Conservation (phyloP, 257 asterid genomes). For the Ilex asprella region DNA sequence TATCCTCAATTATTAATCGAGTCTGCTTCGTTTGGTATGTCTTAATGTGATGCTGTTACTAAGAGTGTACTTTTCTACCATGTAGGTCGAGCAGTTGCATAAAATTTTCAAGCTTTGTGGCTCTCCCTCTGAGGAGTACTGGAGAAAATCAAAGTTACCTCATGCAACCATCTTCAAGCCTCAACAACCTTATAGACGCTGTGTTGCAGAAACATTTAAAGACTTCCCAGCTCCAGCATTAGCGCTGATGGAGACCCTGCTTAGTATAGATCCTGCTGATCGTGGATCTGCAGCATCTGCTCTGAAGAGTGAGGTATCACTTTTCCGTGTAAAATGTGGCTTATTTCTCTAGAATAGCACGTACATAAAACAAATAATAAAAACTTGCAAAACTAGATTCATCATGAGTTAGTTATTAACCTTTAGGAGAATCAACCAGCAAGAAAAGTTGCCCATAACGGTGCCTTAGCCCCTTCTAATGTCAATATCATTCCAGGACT, state of each 20-base stretch:
- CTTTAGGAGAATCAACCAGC: too few species aligned
- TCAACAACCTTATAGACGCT: conserved; percentile 80
- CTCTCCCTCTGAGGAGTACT: conserved; percentile 92
- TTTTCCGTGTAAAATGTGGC: conserved; percentile 1
- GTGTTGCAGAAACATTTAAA: conserved; percentile 78
- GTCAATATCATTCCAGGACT: too few species aligned
- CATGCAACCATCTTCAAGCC: conserved; percentile 96
- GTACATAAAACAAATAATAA: too few species aligned
- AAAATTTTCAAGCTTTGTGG: conserved; percentile 98
- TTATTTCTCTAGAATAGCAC: too few species aligned
- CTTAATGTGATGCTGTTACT: not conserved
- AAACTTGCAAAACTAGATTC: too few species aligned
- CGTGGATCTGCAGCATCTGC: conserved; percentile 93
- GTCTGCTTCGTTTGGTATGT: not conserved
- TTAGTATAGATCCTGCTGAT: conserved; percentile 79
- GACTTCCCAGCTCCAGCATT: conserved; percentile 83
- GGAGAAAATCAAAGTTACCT: conserved; percentile 93
- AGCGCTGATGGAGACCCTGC: conserved; percentile 66
- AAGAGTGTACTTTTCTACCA: conserved; percentile 9
- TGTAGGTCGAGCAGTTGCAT: conserved; percentile 94
- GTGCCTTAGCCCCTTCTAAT: too few species aligned
- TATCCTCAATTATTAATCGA: too few species aligned
- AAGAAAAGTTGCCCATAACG: too few species aligned
- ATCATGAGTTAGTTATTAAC: too few species aligned
- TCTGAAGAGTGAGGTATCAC: conserved; percentile 74